phyloP scores from a whole-genome alignment of 441 rosid genomes.

The Euphorbia celastroides region DNA sequence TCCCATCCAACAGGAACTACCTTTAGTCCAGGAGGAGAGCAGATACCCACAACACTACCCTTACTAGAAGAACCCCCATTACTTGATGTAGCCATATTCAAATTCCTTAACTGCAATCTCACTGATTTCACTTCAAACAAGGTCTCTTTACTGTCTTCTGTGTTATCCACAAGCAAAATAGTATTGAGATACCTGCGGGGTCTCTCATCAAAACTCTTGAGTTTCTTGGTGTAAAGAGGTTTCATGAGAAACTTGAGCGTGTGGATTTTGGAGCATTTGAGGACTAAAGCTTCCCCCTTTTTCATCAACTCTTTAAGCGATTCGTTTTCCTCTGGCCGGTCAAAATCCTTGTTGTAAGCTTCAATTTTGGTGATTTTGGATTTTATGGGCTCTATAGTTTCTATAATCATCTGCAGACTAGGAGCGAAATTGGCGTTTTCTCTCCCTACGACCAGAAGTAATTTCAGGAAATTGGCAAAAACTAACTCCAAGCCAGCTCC shows the following conservation, averaged over 20 bases:
- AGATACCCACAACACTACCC: constrained; percentile 12
- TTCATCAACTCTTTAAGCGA: constrained; percentile 10
- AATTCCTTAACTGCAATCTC: not conserved
- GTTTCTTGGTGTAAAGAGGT: constrained; percentile 11
- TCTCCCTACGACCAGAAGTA: not conserved
- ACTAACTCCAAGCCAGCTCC: constrained; percentile 13
- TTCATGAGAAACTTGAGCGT: constrained; percentile 10
- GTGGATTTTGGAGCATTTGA: constrained; percentile 10
- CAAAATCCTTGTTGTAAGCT: constrained; percentile 11
- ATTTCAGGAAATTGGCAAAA: constrained; percentile 7
- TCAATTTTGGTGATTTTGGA: constrained; percentile 16
- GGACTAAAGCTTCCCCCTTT: constrained; percentile 15
- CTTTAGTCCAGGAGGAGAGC: constrained; percentile 35
- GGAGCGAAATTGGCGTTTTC: constrained; percentile 11
- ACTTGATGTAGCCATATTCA: not conserved
- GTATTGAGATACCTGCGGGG: constrained; percentile 9
- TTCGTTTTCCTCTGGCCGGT: constrained; percentile 13
- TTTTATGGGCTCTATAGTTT: not conserved
- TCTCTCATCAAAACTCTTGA: constrained; percentile 16
- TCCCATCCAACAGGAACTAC: constrained; percentile 41
- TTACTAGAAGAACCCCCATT: not conserved
- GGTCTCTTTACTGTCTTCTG: constrained; percentile 21
- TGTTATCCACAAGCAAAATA: constrained; percentile 20
- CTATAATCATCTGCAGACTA: constrained; percentile 4
- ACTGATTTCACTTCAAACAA: constrained; percentile 3